Evolutionary conservation across 345 rosid genomes (phyloP).

Genomic region (Corymbia maculata): DNA sequence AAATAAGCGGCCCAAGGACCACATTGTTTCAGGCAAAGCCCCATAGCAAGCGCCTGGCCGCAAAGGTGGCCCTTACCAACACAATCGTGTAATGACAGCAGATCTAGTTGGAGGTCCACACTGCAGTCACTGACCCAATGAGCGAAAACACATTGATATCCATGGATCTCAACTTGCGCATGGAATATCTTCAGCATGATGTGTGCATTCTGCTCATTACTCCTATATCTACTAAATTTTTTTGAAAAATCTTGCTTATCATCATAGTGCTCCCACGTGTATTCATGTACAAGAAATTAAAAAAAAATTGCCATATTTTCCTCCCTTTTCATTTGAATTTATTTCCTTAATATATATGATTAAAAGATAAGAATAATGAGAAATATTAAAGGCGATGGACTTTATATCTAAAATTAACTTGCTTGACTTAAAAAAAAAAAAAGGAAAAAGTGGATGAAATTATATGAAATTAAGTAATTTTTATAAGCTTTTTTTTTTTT

Average conservation of each 20-base stretch:
- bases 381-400: neutral
- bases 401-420: neutral
- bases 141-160: neutral
- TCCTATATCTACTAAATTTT: neutral
- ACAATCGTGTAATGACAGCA: fast-evolving
- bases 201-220: fast-evolving
- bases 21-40: too few relatives aligned
- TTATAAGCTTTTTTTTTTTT: fast-evolving
- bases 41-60: conserved; percentile 1
- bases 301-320: neutral
- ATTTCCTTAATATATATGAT: neutral
- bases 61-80: conserved; percentile 26
- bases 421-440: neutral
- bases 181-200: neutral
- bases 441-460: neutral
- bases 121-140: neutral
- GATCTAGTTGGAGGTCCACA: neutral
- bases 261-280: fast-evolving
- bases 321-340: neutral
- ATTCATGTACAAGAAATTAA: neutral
- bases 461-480: neutral
- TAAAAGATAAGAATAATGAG: neutral
- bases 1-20: too few relatives aligned
- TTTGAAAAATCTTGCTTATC: neutral
- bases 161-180: too few relatives aligned